Conservation (phyloP, 2,329 filamentous ascomycete genomes). For the Monosporascus cannonballus region DNA sequence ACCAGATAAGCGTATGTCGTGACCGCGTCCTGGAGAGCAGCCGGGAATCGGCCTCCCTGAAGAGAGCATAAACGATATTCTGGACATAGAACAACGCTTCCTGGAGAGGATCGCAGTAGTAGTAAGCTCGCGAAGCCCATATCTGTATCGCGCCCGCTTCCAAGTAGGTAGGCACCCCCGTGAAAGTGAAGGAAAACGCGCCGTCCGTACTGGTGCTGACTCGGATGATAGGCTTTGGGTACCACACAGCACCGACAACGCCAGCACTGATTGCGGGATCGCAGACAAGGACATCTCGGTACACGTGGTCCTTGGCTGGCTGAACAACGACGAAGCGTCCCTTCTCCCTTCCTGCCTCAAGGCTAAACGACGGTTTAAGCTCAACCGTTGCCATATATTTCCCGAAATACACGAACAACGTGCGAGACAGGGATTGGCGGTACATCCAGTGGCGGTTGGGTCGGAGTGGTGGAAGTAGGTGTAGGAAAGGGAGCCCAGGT, state of each 20-base stretch:
- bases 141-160: slow-evolving; percentile 24
- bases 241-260: slow-evolving; percentile 1
- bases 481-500: too few species aligned
- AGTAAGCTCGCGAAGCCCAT: slow-evolving; percentile 20
- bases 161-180: slow-evolving; percentile 26
- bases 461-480: neutral
- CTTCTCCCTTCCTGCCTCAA: slow-evolving; percentile 1
- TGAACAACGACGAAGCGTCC: neutral
- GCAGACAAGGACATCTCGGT: slow-evolving; percentile 1
- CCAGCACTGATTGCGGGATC: neutral
- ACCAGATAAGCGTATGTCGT: slow-evolving; percentile 24
- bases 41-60: slow-evolving; percentile 20
- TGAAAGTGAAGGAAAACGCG: slow-evolving; percentile 24
- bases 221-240: slow-evolving; percentile 1
- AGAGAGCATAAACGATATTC: slow-evolving; percentile 26
- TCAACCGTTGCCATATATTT: slow-evolving; percentile 3
- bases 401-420: neutral
- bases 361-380: slow-evolving; percentile 2
- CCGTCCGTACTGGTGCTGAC: neutral
- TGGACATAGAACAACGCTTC: slow-evolving; percentile 20
- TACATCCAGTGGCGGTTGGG: slow-evolving; percentile 1
- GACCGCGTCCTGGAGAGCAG: slow-evolving; percentile 25
- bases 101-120: slow-evolving; percentile 17
- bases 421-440: slow-evolving; percentile 2
- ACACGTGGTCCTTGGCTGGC: neutral